A percentile compares a stretch with the other conserved stretches of the same genome.
phyloP scores from a whole-genome alignment of 768 basidiomycete genomes.

The Russula emetica region DNA sequence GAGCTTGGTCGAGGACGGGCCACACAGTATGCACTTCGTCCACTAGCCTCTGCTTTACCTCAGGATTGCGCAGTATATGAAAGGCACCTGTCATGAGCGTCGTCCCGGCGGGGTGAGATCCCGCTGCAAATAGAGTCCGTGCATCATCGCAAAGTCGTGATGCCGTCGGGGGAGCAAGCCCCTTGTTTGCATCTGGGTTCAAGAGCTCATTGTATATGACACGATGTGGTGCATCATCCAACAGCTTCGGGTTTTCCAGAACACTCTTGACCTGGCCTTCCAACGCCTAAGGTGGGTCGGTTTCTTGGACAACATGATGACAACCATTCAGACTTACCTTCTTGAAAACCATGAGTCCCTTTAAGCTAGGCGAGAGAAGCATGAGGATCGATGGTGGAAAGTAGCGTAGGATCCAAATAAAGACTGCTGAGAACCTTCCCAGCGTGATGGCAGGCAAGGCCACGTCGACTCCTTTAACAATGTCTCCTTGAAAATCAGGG shows the following conservation, averaged over 20 bases:
- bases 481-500: constrained; percentile 36
- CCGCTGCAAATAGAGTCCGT: constrained; percentile 9
- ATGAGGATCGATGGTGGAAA: constrained; percentile 1
- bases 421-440: background rate
- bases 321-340: background rate
- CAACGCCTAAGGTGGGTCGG: background rate
- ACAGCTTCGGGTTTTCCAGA: constrained; percentile 1
- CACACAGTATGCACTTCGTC: constrained; percentile 3
- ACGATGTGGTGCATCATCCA: constrained; percentile 20
- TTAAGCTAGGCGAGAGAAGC: background rate
- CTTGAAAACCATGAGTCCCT: background rate
- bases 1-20: constrained; percentile 10
- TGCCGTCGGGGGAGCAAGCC: background rate
- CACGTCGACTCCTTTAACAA: constrained; percentile 35
- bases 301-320: background rate
- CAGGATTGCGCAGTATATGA: constrained; percentile 11
- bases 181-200: constrained; percentile 6
- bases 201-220: constrained; percentile 16
- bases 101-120: constrained; percentile 13
- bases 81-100: constrained; percentile 13
- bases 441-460: constrained; percentile 31
- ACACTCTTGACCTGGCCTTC: background rate
- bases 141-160: constrained; percentile 8
- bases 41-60: constrained; percentile 6
- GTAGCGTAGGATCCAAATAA: background rate